Evolutionary conservation across 768 basidiomycete species (phyloP).

Genomic region (Leccinum imitatum): DNA sequence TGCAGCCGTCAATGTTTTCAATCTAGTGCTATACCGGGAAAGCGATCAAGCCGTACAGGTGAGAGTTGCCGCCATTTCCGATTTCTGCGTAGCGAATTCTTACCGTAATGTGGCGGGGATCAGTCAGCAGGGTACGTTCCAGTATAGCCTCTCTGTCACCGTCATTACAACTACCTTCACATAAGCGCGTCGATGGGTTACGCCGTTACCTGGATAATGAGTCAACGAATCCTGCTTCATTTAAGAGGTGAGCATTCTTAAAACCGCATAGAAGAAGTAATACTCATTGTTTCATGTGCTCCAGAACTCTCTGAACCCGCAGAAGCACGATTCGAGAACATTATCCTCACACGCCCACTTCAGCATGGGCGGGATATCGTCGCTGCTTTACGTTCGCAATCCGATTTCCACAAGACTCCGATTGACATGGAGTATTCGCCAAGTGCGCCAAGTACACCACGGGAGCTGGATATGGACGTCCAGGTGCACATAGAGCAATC

Average conservation of each 20-base stretch:
- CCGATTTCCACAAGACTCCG: slow-evolving; percentile 25
- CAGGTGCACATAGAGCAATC: slow-evolving; percentile 32
- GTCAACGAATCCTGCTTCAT: slow-evolving; percentile 57
- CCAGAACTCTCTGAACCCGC: slow-evolving; percentile 28
- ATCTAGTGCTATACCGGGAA: slow-evolving; percentile 48
- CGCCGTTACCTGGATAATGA: slow-evolving; percentile 61
- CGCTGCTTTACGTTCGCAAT: slow-evolving; percentile 23
- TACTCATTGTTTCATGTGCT: not conserved
- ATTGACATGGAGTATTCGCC: slow-evolving; percentile 27
- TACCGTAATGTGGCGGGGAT: slow-evolving; percentile 8
- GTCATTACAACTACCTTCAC: not conserved
- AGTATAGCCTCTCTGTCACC: slow-evolving; percentile 6
- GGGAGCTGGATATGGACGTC: slow-evolving; percentile 31
- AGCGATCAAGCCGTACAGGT: slow-evolving; percentile 44
- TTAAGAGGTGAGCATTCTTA: slow-evolving; percentile 42
- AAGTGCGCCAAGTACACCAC: not conserved
- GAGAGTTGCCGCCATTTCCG: slow-evolving; percentile 13
- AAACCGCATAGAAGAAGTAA: not conserved
- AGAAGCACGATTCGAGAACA: slow-evolving; percentile 29
- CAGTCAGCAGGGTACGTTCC: slow-evolving; percentile 51
- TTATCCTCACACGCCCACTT: slow-evolving; percentile 23
- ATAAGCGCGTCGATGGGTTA: slow-evolving; percentile 54
- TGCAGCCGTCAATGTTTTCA: slow-evolving; percentile 50
- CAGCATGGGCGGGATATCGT: slow-evolving; percentile 18
- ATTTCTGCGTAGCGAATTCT: slow-evolving; percentile 1